Evolutionary conservation across 208 protist species (phyloP).

Genomic region (Wallacemonas rigidus): DNA sequence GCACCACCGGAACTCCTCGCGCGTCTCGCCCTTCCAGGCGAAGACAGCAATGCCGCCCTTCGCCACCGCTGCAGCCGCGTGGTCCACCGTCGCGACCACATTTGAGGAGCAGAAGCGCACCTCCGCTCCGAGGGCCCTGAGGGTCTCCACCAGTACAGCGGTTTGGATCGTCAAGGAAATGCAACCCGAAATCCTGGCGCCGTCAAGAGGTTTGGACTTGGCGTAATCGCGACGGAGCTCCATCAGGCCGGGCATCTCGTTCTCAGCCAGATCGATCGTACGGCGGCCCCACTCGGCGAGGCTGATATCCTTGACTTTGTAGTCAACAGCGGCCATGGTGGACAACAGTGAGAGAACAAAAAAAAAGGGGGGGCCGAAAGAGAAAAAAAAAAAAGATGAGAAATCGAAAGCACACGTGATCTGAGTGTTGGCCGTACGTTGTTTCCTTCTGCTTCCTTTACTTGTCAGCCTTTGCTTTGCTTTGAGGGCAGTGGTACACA

Average conservation of each 20-base stretch:
- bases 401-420: no score
- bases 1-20: slow-evolving; percentile 99
- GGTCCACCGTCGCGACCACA: slow-evolving; percentile 99
- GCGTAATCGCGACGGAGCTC: slow-evolving; percentile 92
- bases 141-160: slow-evolving; percentile 99
- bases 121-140: slow-evolving; percentile 97
- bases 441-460: no score
- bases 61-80: slow-evolving; percentile 85
- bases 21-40: slow-evolving; percentile 99
- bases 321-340: slow-evolving; percentile 48
- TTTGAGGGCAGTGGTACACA: no score
- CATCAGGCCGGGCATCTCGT: slow-evolving; percentile 99
- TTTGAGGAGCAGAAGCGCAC: slow-evolving; percentile 98
- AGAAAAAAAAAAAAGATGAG: neutral
- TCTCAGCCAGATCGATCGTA: slow-evolving; percentile 97
- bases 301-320: slow-evolving; percentile 97
- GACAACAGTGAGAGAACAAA: neutral
- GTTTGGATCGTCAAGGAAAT: slow-evolving; percentile 99
- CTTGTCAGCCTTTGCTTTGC: no score
- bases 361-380: neutral
- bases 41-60: slow-evolving; percentile 97
- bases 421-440: no score
- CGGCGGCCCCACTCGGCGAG: slow-evolving; percentile 98
- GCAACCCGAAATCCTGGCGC: slow-evolving; percentile 98
- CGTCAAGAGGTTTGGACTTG: slow-evolving; percentile 93